Conservation (phyloP, 352 stramenopile genomes). For the Pythium myriotylum region DNA sequence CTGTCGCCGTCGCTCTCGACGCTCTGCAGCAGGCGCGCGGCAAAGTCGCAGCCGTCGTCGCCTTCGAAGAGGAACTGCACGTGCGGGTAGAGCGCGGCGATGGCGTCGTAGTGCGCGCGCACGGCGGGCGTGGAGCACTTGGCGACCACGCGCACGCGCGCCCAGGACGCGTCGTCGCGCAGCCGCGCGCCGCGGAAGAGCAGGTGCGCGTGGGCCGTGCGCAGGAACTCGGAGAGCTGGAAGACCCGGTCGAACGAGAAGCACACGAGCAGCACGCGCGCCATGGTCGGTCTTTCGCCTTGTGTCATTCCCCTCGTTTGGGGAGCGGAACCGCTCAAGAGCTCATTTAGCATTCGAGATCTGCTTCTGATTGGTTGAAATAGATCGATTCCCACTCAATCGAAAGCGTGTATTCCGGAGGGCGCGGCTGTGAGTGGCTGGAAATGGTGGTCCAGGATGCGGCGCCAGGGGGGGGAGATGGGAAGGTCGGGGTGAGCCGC, state of each 20-base stretch:
- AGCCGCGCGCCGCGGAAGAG: constrained; percentile 29
- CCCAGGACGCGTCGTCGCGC: constrained; percentile 30
- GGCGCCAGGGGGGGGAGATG: no score
- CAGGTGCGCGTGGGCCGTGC: constrained; percentile 42
- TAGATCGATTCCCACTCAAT: no score
- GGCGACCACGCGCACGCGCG: constrained; percentile 37
- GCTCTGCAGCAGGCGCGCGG: constrained; percentile 33
- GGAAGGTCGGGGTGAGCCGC: not conserved
- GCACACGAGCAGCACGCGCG: constrained; percentile 50
- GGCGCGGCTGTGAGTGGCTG: no score
- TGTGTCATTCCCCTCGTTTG: not conserved
- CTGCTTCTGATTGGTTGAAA: no score
- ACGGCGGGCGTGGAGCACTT: constrained; percentile 39
- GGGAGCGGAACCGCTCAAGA: no score
- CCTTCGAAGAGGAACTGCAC: constrained; percentile 46
- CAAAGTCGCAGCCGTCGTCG: constrained; percentile 30
- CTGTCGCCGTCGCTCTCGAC: constrained; percentile 2
- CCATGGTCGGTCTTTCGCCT: constrained; percentile 13
- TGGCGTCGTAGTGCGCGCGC: constrained; percentile 34
- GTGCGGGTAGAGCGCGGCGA: constrained; percentile 33
- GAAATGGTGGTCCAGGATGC: no score
- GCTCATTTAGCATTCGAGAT: constrained; percentile 10
- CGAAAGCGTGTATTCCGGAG: no score
- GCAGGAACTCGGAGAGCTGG: constrained; percentile 60
- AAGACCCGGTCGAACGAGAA: constrained; percentile 74